Evolutionary conservation across 129 eudicot species (phyloP).

Genomic region (Rutidosis leptorrhynchoides): DNA sequence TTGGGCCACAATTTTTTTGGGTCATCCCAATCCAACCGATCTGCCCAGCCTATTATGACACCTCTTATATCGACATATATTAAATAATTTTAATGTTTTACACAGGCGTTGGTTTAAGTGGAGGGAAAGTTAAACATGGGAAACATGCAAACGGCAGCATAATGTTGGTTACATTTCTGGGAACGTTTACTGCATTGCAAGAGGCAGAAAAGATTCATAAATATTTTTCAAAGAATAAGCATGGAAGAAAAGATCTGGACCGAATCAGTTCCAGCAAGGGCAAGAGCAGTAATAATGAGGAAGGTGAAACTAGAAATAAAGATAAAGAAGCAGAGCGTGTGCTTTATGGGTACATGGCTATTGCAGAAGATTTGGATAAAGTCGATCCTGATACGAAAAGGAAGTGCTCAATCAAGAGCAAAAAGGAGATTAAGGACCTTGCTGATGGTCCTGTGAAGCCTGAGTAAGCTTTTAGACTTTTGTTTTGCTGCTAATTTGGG

Average conservation of each 20-base stretch:
- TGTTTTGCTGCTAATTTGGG: neutral
- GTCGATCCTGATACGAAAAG: slow-evolving; percentile 52
- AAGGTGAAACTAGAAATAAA: slow-evolving; percentile 19
- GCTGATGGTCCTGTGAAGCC: slow-evolving; percentile 58
- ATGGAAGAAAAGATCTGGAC: slow-evolving; percentile 49
- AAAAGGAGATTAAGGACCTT: slow-evolving; percentile 60
- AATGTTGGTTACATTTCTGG: slow-evolving; percentile 56
- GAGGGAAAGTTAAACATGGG: slow-evolving; percentile 53
- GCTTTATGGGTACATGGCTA: slow-evolving; percentile 68
- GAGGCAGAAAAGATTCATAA: slow-evolving; percentile 57
- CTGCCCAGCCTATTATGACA: neutral
- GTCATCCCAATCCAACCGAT: neutral
- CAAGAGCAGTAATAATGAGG: slow-evolving; percentile 19
- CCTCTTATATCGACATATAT: neutral
- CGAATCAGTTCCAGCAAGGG: slow-evolving; percentile 27
- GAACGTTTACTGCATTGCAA: slow-evolving; percentile 61
- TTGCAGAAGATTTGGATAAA: slow-evolving; percentile 68
- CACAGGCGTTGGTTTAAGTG: slow-evolving; percentile 49
- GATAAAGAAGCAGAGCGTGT: slow-evolving; percentile 36
- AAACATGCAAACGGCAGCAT: slow-evolving; percentile 39
- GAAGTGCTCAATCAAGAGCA: slow-evolving; percentile 55
- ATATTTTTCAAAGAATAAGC: slow-evolving; percentile 52
- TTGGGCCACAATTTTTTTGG: neutral
- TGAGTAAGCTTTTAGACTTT: neutral
- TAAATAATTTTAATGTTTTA: neutral